Evolutionary conservation across 2,329 filamentous ascomycete genomes (phyloP), one percentile per base, ranked within the genome.

Genomic region (Alternaria gansuensis): DNA sequence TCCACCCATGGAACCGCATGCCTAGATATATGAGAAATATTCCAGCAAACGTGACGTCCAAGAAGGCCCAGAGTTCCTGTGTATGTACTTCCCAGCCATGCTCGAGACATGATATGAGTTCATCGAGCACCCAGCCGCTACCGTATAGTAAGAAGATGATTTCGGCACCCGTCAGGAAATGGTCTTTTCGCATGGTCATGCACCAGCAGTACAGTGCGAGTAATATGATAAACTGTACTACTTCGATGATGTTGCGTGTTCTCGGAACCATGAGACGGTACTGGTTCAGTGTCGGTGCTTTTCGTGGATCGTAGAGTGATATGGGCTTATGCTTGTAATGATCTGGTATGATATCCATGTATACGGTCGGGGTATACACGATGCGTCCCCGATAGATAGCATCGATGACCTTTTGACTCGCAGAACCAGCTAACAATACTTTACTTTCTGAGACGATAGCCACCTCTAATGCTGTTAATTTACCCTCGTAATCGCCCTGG

Each of bases 61-160:
- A 84, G 69, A 96, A 95, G 0, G 91, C 92, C 92, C 92, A 96
- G 3, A 96, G 80, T 67, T 95, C 94, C 74, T 96, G 91, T 0
- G 91, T 93, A 71, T 95, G 93, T 1, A 95, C 91, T 57, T 87
- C 86, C 90, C 90, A 87, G 49, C 85, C 83, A 72, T 95, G 91
- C 64, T 91, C 91, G 14, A 92, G 76, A 28, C 93, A 88, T 0
- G 90, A 91, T 2, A 90, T 88, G 69, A 92, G 86, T 70, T 92
- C 90, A 72, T 94, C 90, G 31, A 93, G 79, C 3, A 87, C 87
- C 91, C 92, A 95, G 17, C 92, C 92, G 61, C 89, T 85, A 1
- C 88, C 87, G 71, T 92, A 96, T 1, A 94, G 74, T 26, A 86
- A 82, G 76, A 95, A 96, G 4, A 86, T 77, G 0, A 87, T 72